Evolutionary conservation across 805 yeast species (phyloP), one percentile per base, ranked within the genome.

Genomic region (Teunomyces cretensis): DNA sequence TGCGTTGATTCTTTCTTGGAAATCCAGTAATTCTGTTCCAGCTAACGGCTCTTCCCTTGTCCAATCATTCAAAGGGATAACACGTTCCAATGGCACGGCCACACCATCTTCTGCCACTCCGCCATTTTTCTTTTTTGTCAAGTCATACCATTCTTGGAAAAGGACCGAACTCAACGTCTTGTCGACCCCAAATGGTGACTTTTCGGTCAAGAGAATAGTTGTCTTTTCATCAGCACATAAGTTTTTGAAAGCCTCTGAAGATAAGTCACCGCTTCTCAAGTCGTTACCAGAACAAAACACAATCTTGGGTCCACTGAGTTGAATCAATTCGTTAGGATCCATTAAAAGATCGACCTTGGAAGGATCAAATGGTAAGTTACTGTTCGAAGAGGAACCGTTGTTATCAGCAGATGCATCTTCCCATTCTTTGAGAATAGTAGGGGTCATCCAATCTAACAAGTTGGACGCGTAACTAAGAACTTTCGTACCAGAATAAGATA

Each of bases 371-470:
- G 97, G 96, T 2, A 85, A 78, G 44, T 78, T 78, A 48, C 79
- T 75, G 6, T 76, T 70, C 12, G 50, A 46, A 6, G 50, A 46
- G 6, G 43, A 37, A 5, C 49, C 49, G 9, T 48, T 54, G 6
- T 51, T 47, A 4, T 67, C 65, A 9, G 32, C 12, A 9, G 26
- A 28, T 11, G 42, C 16, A 30, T 61, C 67, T 57, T 89, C 96
- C 92, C 96, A 90, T 38, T 82, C 86, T 54, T 86, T 85, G 19
- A 88, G 78, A n/a, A 90, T 76, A n/a, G 84, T 76, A 0, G 92
- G 79, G 0, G 96, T 83, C 90, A 94, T 86, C 98, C 98, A 94
- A 68, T 94, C 99, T 24, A 92, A 67, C 84, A 94, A 86, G 45
- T 90, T 86, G 11, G 88, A 80, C 0, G 97, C 96, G 58, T 86